phyloP scores from a whole-genome alignment of 1,284 basidiomycete species.

The Kalmanozyma brasiliensis region DNA sequence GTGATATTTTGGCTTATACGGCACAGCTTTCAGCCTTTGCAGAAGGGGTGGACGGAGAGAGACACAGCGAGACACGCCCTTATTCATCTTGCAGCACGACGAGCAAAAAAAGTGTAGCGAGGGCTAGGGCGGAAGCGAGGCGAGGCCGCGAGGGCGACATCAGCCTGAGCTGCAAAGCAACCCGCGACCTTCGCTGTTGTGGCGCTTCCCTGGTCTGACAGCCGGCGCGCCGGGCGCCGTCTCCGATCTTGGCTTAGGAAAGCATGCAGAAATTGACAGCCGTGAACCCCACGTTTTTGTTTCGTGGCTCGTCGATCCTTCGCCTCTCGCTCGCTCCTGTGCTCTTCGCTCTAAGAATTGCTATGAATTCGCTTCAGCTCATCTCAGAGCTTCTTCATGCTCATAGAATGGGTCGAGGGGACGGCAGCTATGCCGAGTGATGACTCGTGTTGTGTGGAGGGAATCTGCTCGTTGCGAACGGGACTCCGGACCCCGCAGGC shows the following conservation, averaged over 20 bases:
- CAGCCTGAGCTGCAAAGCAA: too few species aligned
- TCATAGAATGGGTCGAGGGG: too few species aligned
- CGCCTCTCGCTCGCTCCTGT: too few species aligned
- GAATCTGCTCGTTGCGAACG: neutral
- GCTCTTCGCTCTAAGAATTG: too few species aligned
- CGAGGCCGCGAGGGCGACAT: too few species aligned
- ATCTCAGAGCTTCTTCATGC: too few species aligned
- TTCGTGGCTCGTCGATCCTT: too few species aligned
- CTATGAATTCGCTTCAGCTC: too few species aligned
- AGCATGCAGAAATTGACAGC: constrained; percentile 47
- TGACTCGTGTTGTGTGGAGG: too few species aligned
- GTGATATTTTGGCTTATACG: too few species aligned
- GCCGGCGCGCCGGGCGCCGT: constrained; percentile 11
- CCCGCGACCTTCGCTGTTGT: too few species aligned
- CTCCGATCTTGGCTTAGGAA: constrained; percentile 43
- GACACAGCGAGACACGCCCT: neutral
- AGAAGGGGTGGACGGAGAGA: neutral
- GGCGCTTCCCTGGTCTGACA: constrained; percentile 1
- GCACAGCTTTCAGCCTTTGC: neutral
- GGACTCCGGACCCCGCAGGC: constrained; percentile 21
- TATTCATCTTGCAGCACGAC: constrained; percentile 9
- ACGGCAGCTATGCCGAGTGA: too few species aligned
- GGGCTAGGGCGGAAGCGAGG: neutral
- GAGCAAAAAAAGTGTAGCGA: neutral
- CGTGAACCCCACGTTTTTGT: constrained; percentile 38